Conservation (phyloP, 345 rosid genomes). For the Corymbia maculata region DNA sequence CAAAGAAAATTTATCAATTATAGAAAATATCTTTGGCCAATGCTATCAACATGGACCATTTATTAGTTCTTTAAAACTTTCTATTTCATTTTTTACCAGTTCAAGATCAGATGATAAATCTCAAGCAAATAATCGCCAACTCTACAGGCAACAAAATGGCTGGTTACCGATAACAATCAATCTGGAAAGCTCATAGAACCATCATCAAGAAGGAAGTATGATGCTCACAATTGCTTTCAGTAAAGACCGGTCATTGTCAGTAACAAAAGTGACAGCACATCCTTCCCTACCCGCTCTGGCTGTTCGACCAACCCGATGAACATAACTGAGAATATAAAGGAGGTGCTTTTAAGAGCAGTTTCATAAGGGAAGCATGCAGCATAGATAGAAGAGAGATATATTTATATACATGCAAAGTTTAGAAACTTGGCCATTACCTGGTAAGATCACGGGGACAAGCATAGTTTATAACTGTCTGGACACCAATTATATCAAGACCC, state of each 20-base stretch:
- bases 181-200: neutral
- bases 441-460: slow-evolving; percentile 97
- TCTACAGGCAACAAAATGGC: neutral
- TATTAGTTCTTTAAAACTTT: neutral
- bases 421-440: slow-evolving; percentile 27
- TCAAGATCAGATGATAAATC: neutral
- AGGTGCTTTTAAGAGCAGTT: neutral
- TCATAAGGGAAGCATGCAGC: neutral
- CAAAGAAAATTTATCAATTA: neutral
- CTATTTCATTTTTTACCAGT: neutral
- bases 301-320: slow-evolving; percentile 95
- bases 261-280: slow-evolving; percentile 88
- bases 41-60: neutral
- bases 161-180: neutral
- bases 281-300: slow-evolving; percentile 99
- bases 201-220: neutral
- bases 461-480: slow-evolving; percentile 88
- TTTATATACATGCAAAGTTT: neutral
- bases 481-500: slow-evolving; percentile 99
- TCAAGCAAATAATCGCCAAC: neutral
- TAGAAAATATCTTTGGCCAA: neutral
- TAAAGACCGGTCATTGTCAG: slow-evolving; percentile 88
- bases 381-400: neutral
- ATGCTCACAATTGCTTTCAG: slow-evolving; percentile 81
- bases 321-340: slow-evolving; percentile 41